A percentile compares a stretch with the other conserved stretches of the same genome.
Evolutionary conservation across 371 early-diverging fungal species (phyloP).

Genomic region (Circinella umbellata): DNA sequence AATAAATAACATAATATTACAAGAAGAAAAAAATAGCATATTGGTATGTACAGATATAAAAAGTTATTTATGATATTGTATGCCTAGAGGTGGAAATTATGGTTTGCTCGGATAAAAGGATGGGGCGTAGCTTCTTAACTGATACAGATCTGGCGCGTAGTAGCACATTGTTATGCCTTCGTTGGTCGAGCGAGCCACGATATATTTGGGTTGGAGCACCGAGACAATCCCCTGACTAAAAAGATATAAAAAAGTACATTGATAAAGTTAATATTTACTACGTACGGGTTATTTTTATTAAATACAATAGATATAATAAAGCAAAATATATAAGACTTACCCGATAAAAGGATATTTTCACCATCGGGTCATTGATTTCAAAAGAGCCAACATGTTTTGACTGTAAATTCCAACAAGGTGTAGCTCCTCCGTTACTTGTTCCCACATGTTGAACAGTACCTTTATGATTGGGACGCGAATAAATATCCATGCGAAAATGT

Average conservation of each 20-base stretch:
- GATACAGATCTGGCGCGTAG: slow-evolving; percentile 18
- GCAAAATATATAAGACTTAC: slow-evolving; percentile 3
- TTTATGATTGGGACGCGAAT: slow-evolving; percentile 17
- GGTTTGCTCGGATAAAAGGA: slow-evolving; percentile 10
- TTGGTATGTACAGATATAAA: no score
- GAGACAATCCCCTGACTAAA: slow-evolving; percentile 18
- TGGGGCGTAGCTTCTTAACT: slow-evolving; percentile 14
- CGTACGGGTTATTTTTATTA: neutral
- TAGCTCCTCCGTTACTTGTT: slow-evolving; percentile 11
- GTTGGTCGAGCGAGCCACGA: slow-evolving; percentile 8
- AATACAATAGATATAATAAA: neutral
- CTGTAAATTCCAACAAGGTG: slow-evolving; percentile 17
- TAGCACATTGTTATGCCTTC: slow-evolving; percentile 8
- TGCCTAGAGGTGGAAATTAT: neutral
- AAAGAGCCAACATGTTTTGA: slow-evolving; percentile 16
- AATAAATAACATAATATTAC: no score
- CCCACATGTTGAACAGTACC: slow-evolving; percentile 20
- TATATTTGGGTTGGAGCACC: slow-evolving; percentile 8
- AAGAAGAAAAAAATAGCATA: no score
- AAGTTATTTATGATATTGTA: neutral
- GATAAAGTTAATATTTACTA: neutral
- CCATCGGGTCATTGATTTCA: slow-evolving; percentile 21
- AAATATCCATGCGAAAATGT: slow-evolving; percentile 20
- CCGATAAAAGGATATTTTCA: slow-evolving; percentile 16
- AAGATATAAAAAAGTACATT: neutral